These are phyloP conservation scores for Alternaria triticina DNA, from an alignment of 2,329 filamentous ascomycete genomes.

Conservation along the genomic window DNA sequence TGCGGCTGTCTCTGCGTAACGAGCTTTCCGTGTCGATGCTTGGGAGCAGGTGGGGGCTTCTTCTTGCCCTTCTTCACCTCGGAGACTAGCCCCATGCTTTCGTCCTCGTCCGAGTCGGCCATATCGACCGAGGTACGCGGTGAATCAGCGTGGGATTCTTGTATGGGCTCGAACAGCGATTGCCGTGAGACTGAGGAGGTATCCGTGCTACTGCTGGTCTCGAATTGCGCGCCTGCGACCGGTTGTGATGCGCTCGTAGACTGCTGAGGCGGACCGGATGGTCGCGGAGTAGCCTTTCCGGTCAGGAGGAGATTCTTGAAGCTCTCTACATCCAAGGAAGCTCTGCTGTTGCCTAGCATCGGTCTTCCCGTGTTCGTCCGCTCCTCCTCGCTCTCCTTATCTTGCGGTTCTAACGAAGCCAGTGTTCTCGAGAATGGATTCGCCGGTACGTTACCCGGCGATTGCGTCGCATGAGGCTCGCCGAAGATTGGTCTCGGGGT, in stretches of 20 bases:
- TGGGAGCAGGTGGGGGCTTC: conserved; percentile 70
- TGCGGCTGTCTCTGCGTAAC: conserved; percentile 61
- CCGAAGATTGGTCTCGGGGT: conserved; percentile 27
- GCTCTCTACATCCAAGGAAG: conserved; percentile 74
- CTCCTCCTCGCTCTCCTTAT: conserved; percentile 32
- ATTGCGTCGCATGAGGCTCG: conserved; percentile 18
- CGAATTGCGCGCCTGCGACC: conserved; percentile 32
- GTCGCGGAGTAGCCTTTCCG: conserved; percentile 61
- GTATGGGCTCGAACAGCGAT: conserved; percentile 62
- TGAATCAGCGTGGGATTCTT: conserved; percentile 56
- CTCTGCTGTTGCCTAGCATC: conserved; percentile 37
- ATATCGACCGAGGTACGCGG: conserved; percentile 66
- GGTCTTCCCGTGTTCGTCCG: conserved; percentile 35
- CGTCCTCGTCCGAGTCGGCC: conserved; percentile 59
- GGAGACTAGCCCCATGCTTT: conserved; percentile 40
- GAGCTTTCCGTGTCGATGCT: conserved; percentile 77
- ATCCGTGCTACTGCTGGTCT: conserved; percentile 63
- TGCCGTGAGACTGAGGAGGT: conserved; percentile 65
- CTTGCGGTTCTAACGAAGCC: conserved; percentile 44
- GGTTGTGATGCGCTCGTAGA: conserved; percentile 29
- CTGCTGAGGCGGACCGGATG: conserved; percentile 34
- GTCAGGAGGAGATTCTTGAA: conserved; percentile 80
- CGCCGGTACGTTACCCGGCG: conserved; percentile 30
- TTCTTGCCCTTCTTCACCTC: conserved; percentile 63
- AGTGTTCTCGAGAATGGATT: conserved; percentile 51